Evolutionary conservation across 805 yeast species (phyloP), one percentile per base, ranked within the genome.

Genomic region (Zygosaccharomyces bailii): DNA sequence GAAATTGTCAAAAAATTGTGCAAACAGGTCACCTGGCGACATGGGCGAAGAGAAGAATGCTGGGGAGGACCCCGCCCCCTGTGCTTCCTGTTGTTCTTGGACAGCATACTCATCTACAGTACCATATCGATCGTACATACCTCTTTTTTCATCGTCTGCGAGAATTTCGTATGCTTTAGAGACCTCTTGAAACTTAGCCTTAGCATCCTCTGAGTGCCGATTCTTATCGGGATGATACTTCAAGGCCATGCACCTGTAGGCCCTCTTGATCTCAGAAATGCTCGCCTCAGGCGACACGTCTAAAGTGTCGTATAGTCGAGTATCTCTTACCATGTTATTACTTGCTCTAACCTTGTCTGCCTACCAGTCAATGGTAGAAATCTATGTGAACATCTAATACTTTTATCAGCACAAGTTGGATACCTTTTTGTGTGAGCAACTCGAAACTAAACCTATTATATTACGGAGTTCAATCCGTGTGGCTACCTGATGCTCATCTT

Each of bases 141-240:
- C 47, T 33, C 84, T 66, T 43, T 70, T 67, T 2, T 61, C 60
- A 1, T 62, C 59, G 57, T 82, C 79, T 29, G 72, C 67, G 25
- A 86, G 66, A 4, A 78, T 68, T 50, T 83, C 84, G 60, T 86
- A 86, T 0, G 91, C 90, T 37, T 73, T 71, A 2, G 82, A 77
- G 32, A 84, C 71, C 42, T 74, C 77, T 63, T 80, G 80, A 65
- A 84, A 86, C 48, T 64, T 67, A 46, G 71, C 73, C 3, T 79
- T 76, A 30, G 76, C 68, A 21, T 66, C 72, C 5, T 75, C 76
- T 13, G 76, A 63, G 49, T 71, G 75, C 45, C 69, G 68, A 16
- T 78, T 77, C 53, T 78, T 77, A 57, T 83, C 90, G 1, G 90
- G 90, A 57, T 83, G 90, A 56, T 72, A 76, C 54, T 69, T 69